Conservation (phyloP, 192 early-diverging fungal genomes). For the Endogone sp. region DNA sequence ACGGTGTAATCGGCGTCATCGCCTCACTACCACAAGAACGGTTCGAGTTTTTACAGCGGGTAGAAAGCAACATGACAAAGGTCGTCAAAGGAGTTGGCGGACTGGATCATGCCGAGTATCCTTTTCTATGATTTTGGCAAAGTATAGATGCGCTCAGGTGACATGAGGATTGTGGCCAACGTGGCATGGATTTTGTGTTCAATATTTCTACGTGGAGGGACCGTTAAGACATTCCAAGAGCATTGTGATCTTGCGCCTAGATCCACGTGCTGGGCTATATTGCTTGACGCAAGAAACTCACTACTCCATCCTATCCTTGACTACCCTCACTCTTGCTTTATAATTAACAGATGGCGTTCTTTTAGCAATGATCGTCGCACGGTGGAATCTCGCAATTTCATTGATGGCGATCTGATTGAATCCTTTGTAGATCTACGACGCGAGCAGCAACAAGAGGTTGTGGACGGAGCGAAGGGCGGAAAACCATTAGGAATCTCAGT, state of each 20-base stretch:
- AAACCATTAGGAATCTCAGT: constrained; percentile 24
- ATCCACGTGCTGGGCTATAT: no score
- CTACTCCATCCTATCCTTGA: no score
- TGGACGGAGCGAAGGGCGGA: constrained; percentile 30
- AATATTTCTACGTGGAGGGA: no score
- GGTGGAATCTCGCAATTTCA: constrained; percentile 46
- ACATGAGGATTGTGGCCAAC: no score
- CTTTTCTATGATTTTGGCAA: no score
- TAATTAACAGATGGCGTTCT: constrained; percentile 53
- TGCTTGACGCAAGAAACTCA: no score
- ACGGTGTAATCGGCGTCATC: constrained; percentile 78
- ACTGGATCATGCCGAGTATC: constrained; percentile 45
- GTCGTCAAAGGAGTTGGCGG: constrained; percentile 53
- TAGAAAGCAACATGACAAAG: constrained; percentile 64
- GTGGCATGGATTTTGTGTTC: no score
- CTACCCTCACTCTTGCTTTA: no score
- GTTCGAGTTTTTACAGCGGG: constrained; percentile 49
- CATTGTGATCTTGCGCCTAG: no score
- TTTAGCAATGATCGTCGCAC: constrained; percentile 52
- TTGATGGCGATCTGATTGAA: constrained; percentile 95
- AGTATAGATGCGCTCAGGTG: no score
- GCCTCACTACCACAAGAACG: constrained; percentile 57
- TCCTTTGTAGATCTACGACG: constrained; percentile 65
- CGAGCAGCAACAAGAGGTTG: constrained; percentile 35
- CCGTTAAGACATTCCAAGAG: no score